Evolutionary conservation across 2,329 filamentous ascomycete genomes (phyloP).

Genomic region (Trichophyton rubrum): DNA sequence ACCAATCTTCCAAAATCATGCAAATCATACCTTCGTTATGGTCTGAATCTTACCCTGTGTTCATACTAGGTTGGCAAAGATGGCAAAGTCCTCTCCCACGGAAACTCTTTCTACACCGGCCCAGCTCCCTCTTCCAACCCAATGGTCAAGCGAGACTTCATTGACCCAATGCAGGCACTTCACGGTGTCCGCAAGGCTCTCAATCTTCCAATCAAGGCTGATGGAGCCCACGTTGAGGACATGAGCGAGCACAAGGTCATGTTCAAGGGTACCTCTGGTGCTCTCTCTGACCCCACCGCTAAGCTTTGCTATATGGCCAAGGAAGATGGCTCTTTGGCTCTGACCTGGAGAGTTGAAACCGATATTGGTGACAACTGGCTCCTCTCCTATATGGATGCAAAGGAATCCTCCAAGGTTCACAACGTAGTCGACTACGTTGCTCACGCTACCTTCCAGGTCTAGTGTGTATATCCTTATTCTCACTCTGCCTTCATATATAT

Average conservation of each 20-base stretch:
- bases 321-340: conserved; percentile 7
- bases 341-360: conserved; percentile 13
- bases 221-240: conserved; percentile 6
- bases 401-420: conserved; percentile 9
- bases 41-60: background rate
- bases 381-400: conserved; percentile 11
- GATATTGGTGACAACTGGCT: conserved; percentile 13
- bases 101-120: conserved; percentile 11
- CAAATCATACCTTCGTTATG: background rate
- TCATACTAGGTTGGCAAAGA: conserved; percentile 5
- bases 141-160: conserved; percentile 6
- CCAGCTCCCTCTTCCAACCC: conserved; percentile 7
- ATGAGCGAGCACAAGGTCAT: conserved; percentile 8
- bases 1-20: too few species aligned
- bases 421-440: conserved; percentile 10
- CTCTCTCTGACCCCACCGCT: conserved; percentile 10
- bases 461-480: conserved; percentile 4
- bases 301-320: conserved; percentile 11
- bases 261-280: conserved; percentile 11
- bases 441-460: conserved; percentile 11
- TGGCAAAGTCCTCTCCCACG: conserved; percentile 11
- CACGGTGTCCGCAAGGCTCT: conserved; percentile 7
- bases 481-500: background rate
- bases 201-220: conserved; percentile 8
- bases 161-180: conserved; percentile 10